Conservation (phyloP, 2,329 filamentous ascomycete genomes). For the Botrytis fragariae region DNA sequence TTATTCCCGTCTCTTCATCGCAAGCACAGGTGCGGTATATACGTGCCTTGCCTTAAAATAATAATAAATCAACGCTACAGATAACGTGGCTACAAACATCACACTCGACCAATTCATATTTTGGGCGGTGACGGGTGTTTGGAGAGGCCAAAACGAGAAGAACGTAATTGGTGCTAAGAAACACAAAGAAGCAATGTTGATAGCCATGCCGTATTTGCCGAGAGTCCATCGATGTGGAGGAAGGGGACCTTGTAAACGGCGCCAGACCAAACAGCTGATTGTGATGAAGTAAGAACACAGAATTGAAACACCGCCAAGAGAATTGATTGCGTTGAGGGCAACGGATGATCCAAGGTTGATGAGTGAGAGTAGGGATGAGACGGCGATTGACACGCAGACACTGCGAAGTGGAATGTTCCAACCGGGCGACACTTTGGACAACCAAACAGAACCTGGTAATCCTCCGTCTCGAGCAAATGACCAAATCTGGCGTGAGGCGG, state of each 20-base stretch:
- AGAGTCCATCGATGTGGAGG: constrained; percentile 44
- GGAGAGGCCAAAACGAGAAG: constrained; percentile 49
- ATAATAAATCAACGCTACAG: constrained; percentile 28
- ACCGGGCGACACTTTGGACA: constrained; percentile 38
- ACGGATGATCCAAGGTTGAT: constrained; percentile 51
- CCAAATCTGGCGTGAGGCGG: constrained; percentile 41
- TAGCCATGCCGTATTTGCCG: constrained; percentile 41
- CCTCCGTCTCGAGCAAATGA: constrained; percentile 46
- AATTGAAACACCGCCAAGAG: constrained; percentile 47
- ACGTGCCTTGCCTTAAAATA: constrained; percentile 20
- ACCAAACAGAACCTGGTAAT: constrained; percentile 41
- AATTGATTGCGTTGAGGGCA: constrained; percentile 52
- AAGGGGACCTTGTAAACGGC: constrained; percentile 41
- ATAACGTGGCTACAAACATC: constrained; percentile 23
- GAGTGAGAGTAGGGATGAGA: constrained; percentile 20
- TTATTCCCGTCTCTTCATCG: constrained; percentile 7
- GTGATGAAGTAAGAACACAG: constrained; percentile 52
- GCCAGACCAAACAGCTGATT: constrained; percentile 40
- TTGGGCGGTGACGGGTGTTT: constrained; percentile 38
- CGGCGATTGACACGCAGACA: constrained; percentile 24
- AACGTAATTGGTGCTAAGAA: constrained; percentile 43
- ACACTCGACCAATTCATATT: constrained; percentile 47
- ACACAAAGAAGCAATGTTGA: constrained; percentile 44
- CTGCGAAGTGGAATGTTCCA: constrained; percentile 25
- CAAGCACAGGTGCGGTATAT: constrained; percentile 30